Base-by-base conservation (phyloP, 306 rosid genomes). In the Astragalus membranaceus region DNA sequence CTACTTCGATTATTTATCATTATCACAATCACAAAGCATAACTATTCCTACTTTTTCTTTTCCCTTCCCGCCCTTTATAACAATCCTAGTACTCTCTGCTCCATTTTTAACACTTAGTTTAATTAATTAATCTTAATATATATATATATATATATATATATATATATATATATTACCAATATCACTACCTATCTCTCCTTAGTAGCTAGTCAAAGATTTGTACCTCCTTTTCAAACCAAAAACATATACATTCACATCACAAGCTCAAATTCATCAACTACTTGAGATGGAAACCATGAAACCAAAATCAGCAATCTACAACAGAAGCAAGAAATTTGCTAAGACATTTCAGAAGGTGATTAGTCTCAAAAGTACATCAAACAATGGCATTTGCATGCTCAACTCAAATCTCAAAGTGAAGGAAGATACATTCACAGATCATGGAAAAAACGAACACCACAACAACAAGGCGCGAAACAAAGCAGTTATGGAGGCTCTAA, bases 401-500 rank as follows among this genome's bases (percentile, higher is more conserved):
- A 80, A 79, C 2, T 78, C 95, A 0, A 57, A 86, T 3, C 29
- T 76, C 63, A 85, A 82, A 49, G 81, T 67, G 30, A 94, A 85
- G 52, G 86, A 88, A 14, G 84, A 76, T 69, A 52, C 70, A 4
- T 78, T 74, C 81, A 26, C 74, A 1, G 74, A 69, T 35, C 14
- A 69, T 5, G 64, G 49, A 14, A 80, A 59, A 23, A 36, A 39
- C 15, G 81, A 56, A 7, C 14, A 79, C 14, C 82, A 87, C 5
- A 66, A 37, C 5, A 66, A 37, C 42, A 84, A 58, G 67, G 81
- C 76, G 55, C 67, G 83, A 62, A 85, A 77, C 76, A 84, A 76
- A 72, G 97, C 95, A 1, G 78, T 90, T 16, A 79, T 91, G 90
- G 97, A 94, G 72, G 99, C 99, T 66, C 67, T 91, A 13, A 79